phyloP scores from a whole-genome alignment of 2,329 filamentous ascomycete species.

The Raffaelea arxii region DNA sequence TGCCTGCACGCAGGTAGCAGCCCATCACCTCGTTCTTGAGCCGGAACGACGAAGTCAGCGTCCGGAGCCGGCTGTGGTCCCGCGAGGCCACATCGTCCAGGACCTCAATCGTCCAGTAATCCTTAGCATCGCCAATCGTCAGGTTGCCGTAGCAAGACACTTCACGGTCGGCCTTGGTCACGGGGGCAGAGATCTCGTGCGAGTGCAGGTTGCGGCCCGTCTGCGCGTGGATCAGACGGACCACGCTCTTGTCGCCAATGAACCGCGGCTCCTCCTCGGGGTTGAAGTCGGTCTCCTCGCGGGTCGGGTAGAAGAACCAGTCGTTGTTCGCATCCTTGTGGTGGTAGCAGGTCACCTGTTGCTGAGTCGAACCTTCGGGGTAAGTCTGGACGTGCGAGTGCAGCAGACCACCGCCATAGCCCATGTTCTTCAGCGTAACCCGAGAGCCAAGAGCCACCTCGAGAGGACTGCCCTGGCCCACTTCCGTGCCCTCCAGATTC shows the following conservation, averaged over 20 bases:
- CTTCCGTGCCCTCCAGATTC: slow-evolving; percentile 85
- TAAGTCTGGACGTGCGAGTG: slow-evolving; percentile 96
- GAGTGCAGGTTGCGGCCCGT: slow-evolving; percentile 97
- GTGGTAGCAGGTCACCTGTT: slow-evolving; percentile 98
- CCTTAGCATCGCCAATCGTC: slow-evolving; percentile 92
- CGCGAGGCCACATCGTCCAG: slow-evolving; percentile 80
- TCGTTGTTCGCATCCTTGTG: slow-evolving; percentile 99
- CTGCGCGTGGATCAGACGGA: slow-evolving; percentile 88
- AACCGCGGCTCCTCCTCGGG: slow-evolving; percentile 62
- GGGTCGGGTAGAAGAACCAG: slow-evolving; percentile 98
- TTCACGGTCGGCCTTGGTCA: slow-evolving; percentile 83
- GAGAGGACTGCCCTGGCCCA: slow-evolving; percentile 87
- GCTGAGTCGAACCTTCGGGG: slow-evolving; percentile 84
- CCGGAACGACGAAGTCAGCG: slow-evolving; percentile 87
- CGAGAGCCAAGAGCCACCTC: slow-evolving; percentile 85
- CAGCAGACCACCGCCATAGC: slow-evolving; percentile 84
- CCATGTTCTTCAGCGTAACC: slow-evolving; percentile 97
- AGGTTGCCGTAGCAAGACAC: slow-evolving; percentile 95
- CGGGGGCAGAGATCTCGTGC: slow-evolving; percentile 76
- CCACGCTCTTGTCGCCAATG: slow-evolving; percentile 64
- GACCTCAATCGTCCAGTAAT: slow-evolving; percentile 93
- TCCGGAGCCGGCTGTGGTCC: slow-evolving; percentile 77
- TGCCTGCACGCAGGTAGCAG: slow-evolving; percentile 92
- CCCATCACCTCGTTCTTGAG: slow-evolving; percentile 72
- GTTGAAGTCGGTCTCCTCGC: slow-evolving; percentile 63